Percentiles rank a stretch among this genome's conserved stretches.
phyloP scores from a whole-genome alignment of 106 monocot genomes.

The Acorus gramineus region DNA sequence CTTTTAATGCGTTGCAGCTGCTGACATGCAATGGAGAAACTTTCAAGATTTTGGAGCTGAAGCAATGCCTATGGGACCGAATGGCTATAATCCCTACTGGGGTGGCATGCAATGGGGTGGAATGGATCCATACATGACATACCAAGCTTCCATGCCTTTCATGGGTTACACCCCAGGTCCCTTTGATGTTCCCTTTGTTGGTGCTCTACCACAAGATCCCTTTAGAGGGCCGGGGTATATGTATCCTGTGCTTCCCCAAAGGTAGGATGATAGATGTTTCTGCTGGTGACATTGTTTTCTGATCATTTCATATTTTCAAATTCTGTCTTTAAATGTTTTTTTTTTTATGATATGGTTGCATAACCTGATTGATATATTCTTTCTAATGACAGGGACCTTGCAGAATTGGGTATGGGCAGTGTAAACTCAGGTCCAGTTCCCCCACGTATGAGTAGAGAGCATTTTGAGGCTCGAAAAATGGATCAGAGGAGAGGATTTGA shows the following conservation, averaged over 20 bases:
- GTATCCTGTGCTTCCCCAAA: slow-evolving; percentile 65
- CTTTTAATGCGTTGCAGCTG: slow-evolving; percentile 6
- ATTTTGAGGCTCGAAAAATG: slow-evolving; percentile 58
- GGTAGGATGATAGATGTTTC: slow-evolving; percentile 19
- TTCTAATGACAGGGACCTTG: slow-evolving; percentile 42
- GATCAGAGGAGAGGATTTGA: slow-evolving; percentile 51
- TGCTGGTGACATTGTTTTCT: neutral
- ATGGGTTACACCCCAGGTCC: slow-evolving; percentile 74
- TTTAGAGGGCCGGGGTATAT: slow-evolving; percentile 67
- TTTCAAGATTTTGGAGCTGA: slow-evolving; percentile 59
- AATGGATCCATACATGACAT: slow-evolving; percentile 59
- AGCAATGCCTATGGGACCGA: slow-evolving; percentile 55
- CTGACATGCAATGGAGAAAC: slow-evolving; percentile 65
- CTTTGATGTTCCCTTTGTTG: slow-evolving; percentile 63
- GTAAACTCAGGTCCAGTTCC: slow-evolving; percentile 48
- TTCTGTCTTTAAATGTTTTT: neutral
- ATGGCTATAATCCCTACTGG: slow-evolving; percentile 60
- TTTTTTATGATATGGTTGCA: neutral
- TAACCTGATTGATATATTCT: neutral
- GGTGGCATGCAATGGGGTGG: slow-evolving; percentile 50
- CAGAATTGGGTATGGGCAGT: slow-evolving; percentile 45
- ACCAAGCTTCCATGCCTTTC: slow-evolving; percentile 53
- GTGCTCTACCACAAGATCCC: slow-evolving; percentile 70
- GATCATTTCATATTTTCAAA: neutral
- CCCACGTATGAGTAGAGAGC: slow-evolving; percentile 49